Conservation (phyloP, 441 rosid species). For the Populus hybrid region DNA sequence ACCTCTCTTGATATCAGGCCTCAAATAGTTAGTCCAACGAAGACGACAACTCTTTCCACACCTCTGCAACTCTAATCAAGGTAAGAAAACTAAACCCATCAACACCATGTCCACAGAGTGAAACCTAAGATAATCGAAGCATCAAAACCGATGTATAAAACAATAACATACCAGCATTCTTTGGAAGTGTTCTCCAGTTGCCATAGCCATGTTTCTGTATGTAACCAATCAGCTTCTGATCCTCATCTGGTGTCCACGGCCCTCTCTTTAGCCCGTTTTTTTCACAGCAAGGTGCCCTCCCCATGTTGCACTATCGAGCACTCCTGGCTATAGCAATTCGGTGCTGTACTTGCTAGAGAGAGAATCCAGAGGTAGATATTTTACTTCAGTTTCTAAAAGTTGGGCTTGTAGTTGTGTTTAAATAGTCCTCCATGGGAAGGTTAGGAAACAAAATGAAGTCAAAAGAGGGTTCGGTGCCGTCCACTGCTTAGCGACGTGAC, state of each 20-base stretch:
- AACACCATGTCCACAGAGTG: background rate
- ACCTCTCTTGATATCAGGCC: slow-evolving; percentile 53
- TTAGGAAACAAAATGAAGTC: slow-evolving; percentile 37
- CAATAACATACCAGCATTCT: slow-evolving; percentile 34
- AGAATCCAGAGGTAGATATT: background rate
- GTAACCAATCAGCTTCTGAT: slow-evolving; percentile 34
- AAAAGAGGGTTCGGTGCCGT: slow-evolving; percentile 83
- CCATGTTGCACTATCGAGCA: slow-evolving; percentile 22
- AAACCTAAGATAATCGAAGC: background rate
- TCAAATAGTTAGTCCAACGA: slow-evolving; percentile 52
- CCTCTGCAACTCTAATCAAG: slow-evolving; percentile 41
- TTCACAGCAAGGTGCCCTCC: slow-evolving; percentile 37
- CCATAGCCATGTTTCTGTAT: slow-evolving; percentile 43
- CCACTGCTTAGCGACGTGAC: slow-evolving; percentile 73
- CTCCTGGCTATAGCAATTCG: background rate
- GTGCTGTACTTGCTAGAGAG: background rate
- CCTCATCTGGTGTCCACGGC: slow-evolving; percentile 50
- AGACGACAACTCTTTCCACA: slow-evolving; percentile 63
- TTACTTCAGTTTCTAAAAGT: background rate
- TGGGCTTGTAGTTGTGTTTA: slow-evolving; percentile 34
- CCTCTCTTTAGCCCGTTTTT: slow-evolving; percentile 37
- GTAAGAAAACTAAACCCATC: background rate
- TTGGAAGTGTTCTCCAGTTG: slow-evolving; percentile 43
- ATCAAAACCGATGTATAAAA: no score
- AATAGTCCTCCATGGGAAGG: slow-evolving; percentile 30